Percentiles rank a stretch among this genome's conserved stretches.
Evolutionary conservation across 208 protist species (phyloP).

Genomic region (Trypanosoma brucei): DNA sequence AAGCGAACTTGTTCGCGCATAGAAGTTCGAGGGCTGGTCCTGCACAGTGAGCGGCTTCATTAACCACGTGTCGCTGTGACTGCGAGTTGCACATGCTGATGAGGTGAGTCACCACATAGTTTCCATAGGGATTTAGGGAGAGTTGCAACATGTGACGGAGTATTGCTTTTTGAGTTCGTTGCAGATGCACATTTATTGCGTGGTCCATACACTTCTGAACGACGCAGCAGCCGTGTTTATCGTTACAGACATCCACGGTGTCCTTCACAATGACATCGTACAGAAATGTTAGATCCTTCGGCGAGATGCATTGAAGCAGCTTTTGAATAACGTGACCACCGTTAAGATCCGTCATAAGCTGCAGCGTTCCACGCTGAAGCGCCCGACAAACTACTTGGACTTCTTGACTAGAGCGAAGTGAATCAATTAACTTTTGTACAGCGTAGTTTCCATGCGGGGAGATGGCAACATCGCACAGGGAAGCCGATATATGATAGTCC

Average conservation of each 20-base stretch:
- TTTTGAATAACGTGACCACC: slow-evolving; percentile 96
- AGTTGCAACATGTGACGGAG: slow-evolving; percentile 72
- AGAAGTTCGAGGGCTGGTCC: slow-evolving; percentile 41
- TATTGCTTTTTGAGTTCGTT: slow-evolving; percentile 33
- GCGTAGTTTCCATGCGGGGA: slow-evolving; percentile 93
- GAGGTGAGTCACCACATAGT: slow-evolving; percentile 96
- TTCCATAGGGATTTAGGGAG: slow-evolving; percentile 91
- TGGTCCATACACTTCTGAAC: slow-evolving; percentile 30
- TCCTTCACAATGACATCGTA: slow-evolving; percentile 21
- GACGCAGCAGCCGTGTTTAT: slow-evolving; percentile 31
- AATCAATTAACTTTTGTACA: slow-evolving; percentile 95
- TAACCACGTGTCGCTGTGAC: slow-evolving; percentile 36
- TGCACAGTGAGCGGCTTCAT: slow-evolving; percentile 35
- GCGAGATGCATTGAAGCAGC: slow-evolving; percentile 41
- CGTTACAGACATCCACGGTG: slow-evolving; percentile 19
- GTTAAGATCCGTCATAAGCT: slow-evolving; percentile 93
- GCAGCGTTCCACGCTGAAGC: slow-evolving; percentile 38
- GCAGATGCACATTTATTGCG: slow-evolving; percentile 20
- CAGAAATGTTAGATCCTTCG: slow-evolving; percentile 49
- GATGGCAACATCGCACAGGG: slow-evolving; percentile 43
- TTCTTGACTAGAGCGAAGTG: slow-evolving; percentile 68
- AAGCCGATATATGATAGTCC: slow-evolving; percentile 39
- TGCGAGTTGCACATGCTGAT: slow-evolving; percentile 57
- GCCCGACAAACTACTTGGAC: slow-evolving; percentile 52
- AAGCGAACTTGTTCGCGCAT: slow-evolving; percentile 94